Evolutionary conservation across 768 basidiomycete genomes (phyloP), one percentile per base, ranked within the genome.

Genomic region (Asterophora parasitica): DNA sequence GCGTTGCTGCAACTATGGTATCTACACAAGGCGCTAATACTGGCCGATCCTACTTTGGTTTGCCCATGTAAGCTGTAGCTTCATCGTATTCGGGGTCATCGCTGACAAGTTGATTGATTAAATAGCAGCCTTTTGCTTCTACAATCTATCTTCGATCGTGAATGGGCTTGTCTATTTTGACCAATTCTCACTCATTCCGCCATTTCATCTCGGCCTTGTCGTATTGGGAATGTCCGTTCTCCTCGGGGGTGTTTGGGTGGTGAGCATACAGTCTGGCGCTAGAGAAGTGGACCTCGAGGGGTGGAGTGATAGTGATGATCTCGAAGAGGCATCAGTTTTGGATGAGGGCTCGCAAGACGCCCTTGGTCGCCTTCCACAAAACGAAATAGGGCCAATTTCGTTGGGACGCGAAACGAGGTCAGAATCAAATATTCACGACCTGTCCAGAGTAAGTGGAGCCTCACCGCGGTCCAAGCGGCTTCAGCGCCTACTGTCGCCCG

Each of bases 91-190:
- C 44, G 16, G 19, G 19, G 49, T 32, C 51, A 58, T 33, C 23
- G 16, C 33, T 57, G 7, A 47, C 17, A 50, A 55, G 33, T 63
- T 48, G 3, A 23, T n/a, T 48, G 49, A 46, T 23, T 23, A 50
- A 44, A 19, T 56, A 81, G 83, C 91, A 61, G 92, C 92, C 4
- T 97, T 95, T 68, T 95, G 92, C 65, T 91, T 92, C 65, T 97
- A 95, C 69, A 97, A 95, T 62, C 63, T 94, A 11, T 91, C 90
- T 2, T 90, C 88, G 17, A 95, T 97, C 62, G 74, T 92, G 48
- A 93, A 92, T 55, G 88, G 88, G 4, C 74, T 95, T 44, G 79
- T 94, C 37, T 96, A 93, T 65, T 96, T 89, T 62, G 74, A 93
- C 62, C 92, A 97, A 60, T 79, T 91, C 59, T 75, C 79, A 13